These are phyloP conservation scores for Cucumis melo DNA, from an alignment of 306 rosid species.

Conservation along the genomic window DNA sequence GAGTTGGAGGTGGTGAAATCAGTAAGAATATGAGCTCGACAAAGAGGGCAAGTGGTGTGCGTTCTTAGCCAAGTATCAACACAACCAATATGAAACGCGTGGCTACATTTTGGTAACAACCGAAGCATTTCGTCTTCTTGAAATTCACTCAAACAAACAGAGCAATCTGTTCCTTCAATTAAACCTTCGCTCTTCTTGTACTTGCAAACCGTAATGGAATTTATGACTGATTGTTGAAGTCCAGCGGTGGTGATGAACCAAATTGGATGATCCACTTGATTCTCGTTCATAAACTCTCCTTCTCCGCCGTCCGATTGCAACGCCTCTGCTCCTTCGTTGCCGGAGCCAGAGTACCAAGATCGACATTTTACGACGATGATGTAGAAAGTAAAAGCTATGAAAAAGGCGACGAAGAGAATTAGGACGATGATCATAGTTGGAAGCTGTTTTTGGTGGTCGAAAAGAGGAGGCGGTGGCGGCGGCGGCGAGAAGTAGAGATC, in stretches of 20 bases:
- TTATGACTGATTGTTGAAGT: not conserved
- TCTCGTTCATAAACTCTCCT: conserved; percentile 28
- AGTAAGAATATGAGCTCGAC: not conserved
- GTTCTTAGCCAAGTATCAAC: conserved; percentile 1
- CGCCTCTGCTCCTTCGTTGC: conserved; percentile 6
- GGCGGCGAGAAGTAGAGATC: conserved; percentile 24
- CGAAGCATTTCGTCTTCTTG: not conserved
- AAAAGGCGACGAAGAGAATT: conserved; percentile 22
- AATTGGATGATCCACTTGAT: conserved; percentile 14
- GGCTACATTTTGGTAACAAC: not conserved
- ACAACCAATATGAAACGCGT: not conserved
- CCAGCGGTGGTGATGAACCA: not conserved
- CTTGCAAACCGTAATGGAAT: not conserved
- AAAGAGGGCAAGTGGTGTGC: not conserved
- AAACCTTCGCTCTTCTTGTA: not conserved
- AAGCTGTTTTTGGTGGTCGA: conserved; percentile 9
- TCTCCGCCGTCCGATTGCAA: conserved; percentile 16
- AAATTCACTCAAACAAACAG: conserved; percentile 5
- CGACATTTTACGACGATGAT: conserved; percentile 36
- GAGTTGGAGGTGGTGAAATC: conserved; percentile 7
- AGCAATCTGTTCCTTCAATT: not conserved
- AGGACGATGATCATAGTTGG: conserved; percentile 33
- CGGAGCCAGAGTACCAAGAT: conserved; percentile 18
- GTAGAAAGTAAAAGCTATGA: conserved; percentile 33
- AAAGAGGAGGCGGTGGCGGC: conserved; percentile 8